Evolutionary conservation across 192 early-diverging fungal genomes (phyloP), one percentile per base, ranked within the genome.

Genomic region (Geranomyces michiganensis): DNA sequence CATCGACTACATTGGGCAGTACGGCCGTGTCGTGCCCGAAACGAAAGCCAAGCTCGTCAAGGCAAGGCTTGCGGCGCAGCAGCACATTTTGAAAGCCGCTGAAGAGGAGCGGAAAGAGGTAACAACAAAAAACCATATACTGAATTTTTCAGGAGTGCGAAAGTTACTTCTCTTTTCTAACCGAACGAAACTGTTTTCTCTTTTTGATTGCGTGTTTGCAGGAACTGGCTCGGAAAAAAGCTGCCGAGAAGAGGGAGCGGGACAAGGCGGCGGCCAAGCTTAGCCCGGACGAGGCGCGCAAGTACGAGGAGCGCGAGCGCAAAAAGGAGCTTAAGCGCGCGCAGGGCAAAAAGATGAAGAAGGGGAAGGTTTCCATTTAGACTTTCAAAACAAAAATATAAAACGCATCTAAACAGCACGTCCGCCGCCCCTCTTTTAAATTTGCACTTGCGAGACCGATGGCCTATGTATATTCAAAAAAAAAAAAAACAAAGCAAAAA

Each of bases 231-330:
- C 82, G 90, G 72, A 76, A 84, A 56, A 85, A 91, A 77, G 76
- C 81, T 15, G 84, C 89, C 48, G 87, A 86, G 75, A 91, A 92
- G 73, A 84, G 82, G 47, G 83, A 79, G 14, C 84, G 87, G 71
- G 85, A 88, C 62, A 86, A 92, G 32, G 76, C 82, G 29, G 79
- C 91, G 24, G 76, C 75, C 62, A 90, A 91, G 68, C 72, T 92
- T 84, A 81, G 84, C 44, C 87, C 92, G 47, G 90, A 90, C 64
- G 90, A 91, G 78, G 90, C 90, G 72, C 90, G 92, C 68, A 95
- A 92, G 78, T 90, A 82, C 81, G 92, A 95, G 64, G 93, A 93
- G 81, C 89, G 89, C 78, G 88, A 93, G 60, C 79, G 85, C 56
- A 87, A 88, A 78, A 83, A 82, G 77, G 84, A 89, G 80, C 67